Percentiles rank a stretch among this genome's conserved stretches.
These are phyloP conservation scores for Exserohilum turcica DNA, from an alignment of 2,329 filamentous ascomycete species.

Conservation along the genomic window DNA sequence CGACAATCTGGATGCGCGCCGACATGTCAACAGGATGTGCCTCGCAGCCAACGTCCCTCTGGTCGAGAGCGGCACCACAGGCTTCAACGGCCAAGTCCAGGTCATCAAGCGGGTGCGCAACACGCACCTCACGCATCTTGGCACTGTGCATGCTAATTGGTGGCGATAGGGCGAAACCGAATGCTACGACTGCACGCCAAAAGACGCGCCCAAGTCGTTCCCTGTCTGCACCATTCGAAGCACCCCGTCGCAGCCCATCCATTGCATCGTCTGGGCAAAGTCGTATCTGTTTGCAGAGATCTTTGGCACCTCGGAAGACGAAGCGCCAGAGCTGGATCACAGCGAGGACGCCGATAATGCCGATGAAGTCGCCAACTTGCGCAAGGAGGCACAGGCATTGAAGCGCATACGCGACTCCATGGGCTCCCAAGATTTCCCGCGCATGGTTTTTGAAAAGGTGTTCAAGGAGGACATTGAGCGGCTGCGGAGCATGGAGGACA, in stretches of 20 bases:
- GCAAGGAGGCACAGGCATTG: conserved; percentile 80
- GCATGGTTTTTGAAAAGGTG: conserved; percentile 89
- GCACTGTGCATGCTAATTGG: conserved; percentile 4
- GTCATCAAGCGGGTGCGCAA: conserved; percentile 77
- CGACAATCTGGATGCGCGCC: conserved; percentile 90
- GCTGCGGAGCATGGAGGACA: conserved; percentile 84
- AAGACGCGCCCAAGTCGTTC: conserved; percentile 89
- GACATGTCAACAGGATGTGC: conserved; percentile 98
- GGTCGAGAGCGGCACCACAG: conserved; percentile 95
- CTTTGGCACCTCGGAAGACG: conserved; percentile 89
- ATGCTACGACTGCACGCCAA: conserved; percentile 93
- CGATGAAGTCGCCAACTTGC: conserved; percentile 85
- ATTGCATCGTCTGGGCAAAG: conserved; percentile 99
- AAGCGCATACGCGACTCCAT: conserved; percentile 82
- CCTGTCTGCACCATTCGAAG: conserved; percentile 97
- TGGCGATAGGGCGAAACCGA: conserved; percentile 72
- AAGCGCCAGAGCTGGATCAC: conserved; percentile 77
- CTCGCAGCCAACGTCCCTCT: conserved; percentile 86
- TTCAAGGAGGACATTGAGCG: conserved; percentile 84
- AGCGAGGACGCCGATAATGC: conserved; percentile 82
- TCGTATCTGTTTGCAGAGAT: conserved; percentile 95
- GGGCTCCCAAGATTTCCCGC: conserved; percentile 75
- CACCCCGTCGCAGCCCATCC: conserved; percentile 93
- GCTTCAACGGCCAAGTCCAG: conserved; percentile 97
- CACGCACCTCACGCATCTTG: neutral